Conservation (phyloP, 495 filamentous ascomycete species). For the Aspergillus mulundensis region DNA sequence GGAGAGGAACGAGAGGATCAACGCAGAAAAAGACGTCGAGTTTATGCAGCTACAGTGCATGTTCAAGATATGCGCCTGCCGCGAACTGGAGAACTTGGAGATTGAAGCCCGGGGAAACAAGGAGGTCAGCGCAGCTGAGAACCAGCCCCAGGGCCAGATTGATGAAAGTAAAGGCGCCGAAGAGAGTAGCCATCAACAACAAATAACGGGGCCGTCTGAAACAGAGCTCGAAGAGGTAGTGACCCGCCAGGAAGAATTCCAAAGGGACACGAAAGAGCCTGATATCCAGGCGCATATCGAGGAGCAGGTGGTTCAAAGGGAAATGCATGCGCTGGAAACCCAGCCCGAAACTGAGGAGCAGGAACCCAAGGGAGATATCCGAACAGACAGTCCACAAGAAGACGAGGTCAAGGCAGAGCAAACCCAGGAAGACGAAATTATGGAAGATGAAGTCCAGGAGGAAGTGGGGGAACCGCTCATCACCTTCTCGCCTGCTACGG, state of each 20-base stretch:
- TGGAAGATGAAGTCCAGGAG: conserved; percentile 5
- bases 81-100: conserved; percentile 40
- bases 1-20: conserved; percentile 61
- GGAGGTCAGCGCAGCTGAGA: background rate
- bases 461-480: conserved; percentile 38
- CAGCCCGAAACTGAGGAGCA: background rate
- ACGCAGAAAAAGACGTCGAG: conserved; percentile 70
- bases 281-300: background rate
- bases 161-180: background rate
- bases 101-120: background rate
- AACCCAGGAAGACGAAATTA: conserved; percentile 15
- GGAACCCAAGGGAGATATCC: background rate
- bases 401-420: conserved; percentile 13
- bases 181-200: background rate
- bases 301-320: no score
- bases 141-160: background rate
- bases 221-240: conserved; percentile 8
- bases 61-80: conserved; percentile 66
- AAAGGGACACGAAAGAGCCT: background rate
- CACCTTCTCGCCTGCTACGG: conserved; percentile 46
- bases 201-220: background rate
- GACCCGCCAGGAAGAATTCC: conserved; percentile 15
- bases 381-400: background rate
- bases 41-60: conserved; percentile 81
- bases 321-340: background rate